phyloP scores from a whole-genome alignment of 345 rosid genomes.

The Aethionema arabicum region DNA sequence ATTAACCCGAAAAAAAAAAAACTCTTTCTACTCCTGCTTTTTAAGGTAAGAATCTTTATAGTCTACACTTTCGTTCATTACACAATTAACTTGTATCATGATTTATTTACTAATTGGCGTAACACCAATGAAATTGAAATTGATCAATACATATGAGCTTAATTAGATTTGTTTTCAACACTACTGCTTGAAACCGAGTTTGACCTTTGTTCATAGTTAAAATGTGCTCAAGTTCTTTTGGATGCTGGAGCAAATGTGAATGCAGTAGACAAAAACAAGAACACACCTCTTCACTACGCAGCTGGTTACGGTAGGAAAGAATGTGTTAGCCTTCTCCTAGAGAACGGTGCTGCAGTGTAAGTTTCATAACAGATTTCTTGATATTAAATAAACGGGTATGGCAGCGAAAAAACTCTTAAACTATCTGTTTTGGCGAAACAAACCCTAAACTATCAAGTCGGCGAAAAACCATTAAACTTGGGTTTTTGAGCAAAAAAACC shows the following conservation, averaged over 20 bases:
- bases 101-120: neutral
- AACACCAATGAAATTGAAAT: slow-evolving; percentile 5
- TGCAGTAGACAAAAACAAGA: slow-evolving; percentile 93
- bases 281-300: slow-evolving; percentile 94
- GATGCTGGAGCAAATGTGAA: slow-evolving; percentile 91
- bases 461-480: too few relatives aligned
- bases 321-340: slow-evolving; percentile 85
- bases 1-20: too few relatives aligned
- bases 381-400: too few relatives aligned
- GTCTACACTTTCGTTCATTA: neutral
- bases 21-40: neutral
- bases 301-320: slow-evolving; percentile 98
- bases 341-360: slow-evolving; percentile 98
- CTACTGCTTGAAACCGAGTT: slow-evolving; percentile 8
- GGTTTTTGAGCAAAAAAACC: too few relatives aligned
- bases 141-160: neutral
- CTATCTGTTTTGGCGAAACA: too few relatives aligned
- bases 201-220: slow-evolving; percentile 47
- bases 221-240: slow-evolving; percentile 82
- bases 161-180: neutral
- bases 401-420: too few relatives aligned
- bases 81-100: slow-evolving; percentile 8
- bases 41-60: slow-evolving; percentile 29
- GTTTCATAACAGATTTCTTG: slow-evolving; percentile 29
- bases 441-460: too few relatives aligned